Conservation (phyloP, 768 basidiomycete genomes). For the Lactarius trivialis region DNA sequence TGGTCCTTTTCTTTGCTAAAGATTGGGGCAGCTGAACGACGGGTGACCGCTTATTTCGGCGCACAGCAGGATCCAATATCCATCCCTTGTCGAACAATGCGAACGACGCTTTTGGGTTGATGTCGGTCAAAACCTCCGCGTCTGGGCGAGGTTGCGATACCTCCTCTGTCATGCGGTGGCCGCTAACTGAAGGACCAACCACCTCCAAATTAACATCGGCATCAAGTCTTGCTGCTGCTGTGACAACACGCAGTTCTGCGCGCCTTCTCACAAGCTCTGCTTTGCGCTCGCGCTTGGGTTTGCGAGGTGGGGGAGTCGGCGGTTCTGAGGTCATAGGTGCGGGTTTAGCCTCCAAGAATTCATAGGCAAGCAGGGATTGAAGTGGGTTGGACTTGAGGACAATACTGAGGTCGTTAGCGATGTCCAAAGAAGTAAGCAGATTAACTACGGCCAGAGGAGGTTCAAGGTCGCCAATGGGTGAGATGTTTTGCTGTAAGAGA, state of each 20-base stretch:
- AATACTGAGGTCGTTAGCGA: conserved; percentile 49
- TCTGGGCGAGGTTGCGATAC: conserved; percentile 32
- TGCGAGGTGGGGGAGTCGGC: conserved; percentile 33
- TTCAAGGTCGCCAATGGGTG: conserved; percentile 66
- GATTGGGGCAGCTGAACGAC: conserved; percentile 40
- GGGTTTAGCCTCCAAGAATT: conserved; percentile 55
- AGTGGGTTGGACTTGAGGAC: conserved; percentile 54
- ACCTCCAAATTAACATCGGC: conserved; percentile 11
- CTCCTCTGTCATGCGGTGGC: conserved; percentile 27
- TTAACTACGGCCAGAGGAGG: conserved; percentile 52
- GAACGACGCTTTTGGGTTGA: conserved; percentile 70
- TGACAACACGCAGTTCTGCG: conserved; percentile 1
- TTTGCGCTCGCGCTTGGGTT: conserved; percentile 24
- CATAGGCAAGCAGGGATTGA: conserved; percentile 60
- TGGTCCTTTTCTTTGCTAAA: conserved; percentile 34
- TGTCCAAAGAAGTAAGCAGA: conserved; percentile 48
- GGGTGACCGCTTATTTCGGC: conserved; percentile 51
- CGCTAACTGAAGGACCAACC: conserved; percentile 39
- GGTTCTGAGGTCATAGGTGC: conserved; percentile 50
- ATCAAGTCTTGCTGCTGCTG: not conserved
- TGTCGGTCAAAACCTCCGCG: conserved; percentile 58
- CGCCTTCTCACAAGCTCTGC: conserved; percentile 14
- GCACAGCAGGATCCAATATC: conserved; percentile 74
- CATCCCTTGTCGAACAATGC: conserved; percentile 79
- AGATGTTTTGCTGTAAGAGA: not conserved